Evolutionary conservation across 2,329 filamentous ascomycete genomes (phyloP), one percentile per base, ranked within the genome.

Genomic region (Curvularia sp.): DNA sequence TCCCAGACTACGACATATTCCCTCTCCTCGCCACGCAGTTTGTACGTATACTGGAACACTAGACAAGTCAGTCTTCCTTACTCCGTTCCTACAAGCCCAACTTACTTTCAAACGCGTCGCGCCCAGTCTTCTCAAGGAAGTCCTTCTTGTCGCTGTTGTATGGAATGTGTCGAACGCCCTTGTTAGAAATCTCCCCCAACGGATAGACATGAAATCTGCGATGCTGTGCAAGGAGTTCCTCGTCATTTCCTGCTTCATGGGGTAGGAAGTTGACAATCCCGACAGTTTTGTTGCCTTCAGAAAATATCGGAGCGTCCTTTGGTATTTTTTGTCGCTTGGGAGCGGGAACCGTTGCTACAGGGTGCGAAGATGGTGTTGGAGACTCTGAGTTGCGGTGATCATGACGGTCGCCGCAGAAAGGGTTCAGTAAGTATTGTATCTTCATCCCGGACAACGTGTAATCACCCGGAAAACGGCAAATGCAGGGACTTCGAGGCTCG

Each of bases 81-180:
- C 21, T 2, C 7, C 3, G 43, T 18, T 18, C 6, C n/a, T 0
- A 39, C 5, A 15, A 10, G n/a, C 1, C 9, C 46, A 55, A 69
- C 80, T 71, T 81, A 95, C 94, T 91, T 84, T 97, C 90, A 67
- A 97, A 96, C 60, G 89, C 90, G 67, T 96, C 91, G 53, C 93
- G 83, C 1, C 92, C 92, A 3, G 94, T 98, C 80, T 92, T 96
- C 64, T 89, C 86, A 61, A 88, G 86, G 70, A 97, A 96, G 59
- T 89, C 85, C 77, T 96, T 96, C 82, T 97, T 98, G 65, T 92
- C 91, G 74, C 93, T 97, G 72, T 92, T 93, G 78, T 98, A 98
- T 0, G 94, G 94, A 58, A 97, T 96, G 70, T 94, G 92, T 50
- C 79, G 74, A 9, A 73, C 70, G 21, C 77, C 79, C 59, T 83